Evolutionary conservation across 1,284 basidiomycete species (phyloP), one percentile per base, ranked within the genome.

Genomic region (Moesziomyces aphidis): DNA sequence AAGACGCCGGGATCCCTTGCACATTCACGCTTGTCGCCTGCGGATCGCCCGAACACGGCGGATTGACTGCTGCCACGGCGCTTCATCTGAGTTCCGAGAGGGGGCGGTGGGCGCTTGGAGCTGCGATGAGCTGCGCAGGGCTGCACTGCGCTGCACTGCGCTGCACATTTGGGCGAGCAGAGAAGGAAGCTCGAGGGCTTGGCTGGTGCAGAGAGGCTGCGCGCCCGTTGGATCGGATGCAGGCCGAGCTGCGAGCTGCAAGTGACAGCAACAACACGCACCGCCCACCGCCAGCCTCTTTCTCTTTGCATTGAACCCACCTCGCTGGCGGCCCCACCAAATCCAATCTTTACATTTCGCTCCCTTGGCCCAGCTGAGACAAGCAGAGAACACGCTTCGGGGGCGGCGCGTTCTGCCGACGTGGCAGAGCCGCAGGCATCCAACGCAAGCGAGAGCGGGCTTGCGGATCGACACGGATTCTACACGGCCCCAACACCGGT

Each of bases 1-100:
- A 68, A 58, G 65, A 68, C 65, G 65, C 59, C 65, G 65, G 65
- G 55, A 51, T 23, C 59, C 65, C 65, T 68, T 48, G 17, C 48
- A 43, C 48, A 43, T 44, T 59, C 50, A 46, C 34, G 3, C 48
- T 51, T 11, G 24, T 51, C 45, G 24, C 52, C 21, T 54, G 53
- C 31, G 34, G 34, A 23, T 34, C 31, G 31, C 19, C 39, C 39
- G 15, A 15, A 42, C 39, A 42, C 39, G 39, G 39, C 1, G 39
- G 39, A 15, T 19, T 6, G 17, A 19, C 39, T 42, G 39, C 39
- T 42, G 39, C 19, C 39, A 19, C 39, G 39, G 17, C 39, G 39
- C 39, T 42, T 42, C 39, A 42, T 42, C 39, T 42, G 17, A 19
- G 17, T 42, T 19, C 6, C 39, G 6, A n/a, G 31, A 13, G 31